Evolutionary conservation across 352 stramenopile genomes (phyloP).

Genomic region (Globisporangium mamillatum): DNA sequence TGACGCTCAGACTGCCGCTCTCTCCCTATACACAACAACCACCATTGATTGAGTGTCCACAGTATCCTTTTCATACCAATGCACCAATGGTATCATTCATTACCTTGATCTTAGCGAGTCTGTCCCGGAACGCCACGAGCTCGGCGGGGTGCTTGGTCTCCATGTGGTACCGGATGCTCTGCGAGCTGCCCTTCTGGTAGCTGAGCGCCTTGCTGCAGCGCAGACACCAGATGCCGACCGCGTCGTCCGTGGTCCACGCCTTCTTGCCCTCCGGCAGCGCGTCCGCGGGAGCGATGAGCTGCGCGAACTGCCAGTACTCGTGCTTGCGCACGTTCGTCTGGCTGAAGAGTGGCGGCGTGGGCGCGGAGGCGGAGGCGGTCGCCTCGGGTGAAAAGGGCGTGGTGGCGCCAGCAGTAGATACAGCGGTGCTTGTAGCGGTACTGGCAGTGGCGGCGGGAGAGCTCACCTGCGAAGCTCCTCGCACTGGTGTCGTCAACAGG

Average conservation of each 20-base stretch:
- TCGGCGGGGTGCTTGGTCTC: conserved; percentile 49
- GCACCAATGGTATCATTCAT: background rate
- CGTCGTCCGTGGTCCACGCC: conserved; percentile 46
- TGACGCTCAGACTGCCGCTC: background rate
- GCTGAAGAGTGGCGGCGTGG: conserved; percentile 36
- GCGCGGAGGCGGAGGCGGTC: background rate
- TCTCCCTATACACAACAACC: background rate
- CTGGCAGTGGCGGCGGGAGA: too few relatives aligned
- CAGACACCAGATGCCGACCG: conserved; percentile 49
- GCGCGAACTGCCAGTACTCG: conserved; percentile 48
- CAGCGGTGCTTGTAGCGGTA: too few relatives aligned
- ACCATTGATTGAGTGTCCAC: background rate
- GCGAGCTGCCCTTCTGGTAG: conserved; percentile 47
- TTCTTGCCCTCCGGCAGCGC: conserved; percentile 33
- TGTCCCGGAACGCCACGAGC: conserved; percentile 23
- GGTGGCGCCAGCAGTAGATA: background rate
- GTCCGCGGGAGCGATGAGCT: conserved; percentile 27
- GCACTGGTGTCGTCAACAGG: background rate
- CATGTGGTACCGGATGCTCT: conserved; percentile 64
- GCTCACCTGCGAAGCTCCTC: background rate
- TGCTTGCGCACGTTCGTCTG: conserved; percentile 49
- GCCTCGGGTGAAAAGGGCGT: background rate
- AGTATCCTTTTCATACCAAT: background rate
- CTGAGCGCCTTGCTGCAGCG: conserved; percentile 28
- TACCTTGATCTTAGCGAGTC: conserved; percentile 6